phyloP scores from a whole-genome alignment of 2,329 filamentous ascomycete genomes.

The Aschersonia sp. region DNA sequence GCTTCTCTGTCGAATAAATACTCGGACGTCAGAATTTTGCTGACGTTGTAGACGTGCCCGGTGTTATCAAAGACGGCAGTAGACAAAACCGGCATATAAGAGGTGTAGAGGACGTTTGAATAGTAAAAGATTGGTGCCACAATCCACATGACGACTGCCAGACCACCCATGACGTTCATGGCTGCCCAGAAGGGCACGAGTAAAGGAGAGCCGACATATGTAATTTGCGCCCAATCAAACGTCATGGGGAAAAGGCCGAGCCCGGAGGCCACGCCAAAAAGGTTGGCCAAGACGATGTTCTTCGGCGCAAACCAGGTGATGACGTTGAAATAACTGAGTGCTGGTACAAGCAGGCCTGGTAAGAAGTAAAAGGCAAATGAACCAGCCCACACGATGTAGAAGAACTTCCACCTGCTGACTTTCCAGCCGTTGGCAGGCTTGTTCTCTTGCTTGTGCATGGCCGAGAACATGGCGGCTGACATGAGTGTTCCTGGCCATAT shows the following conservation, averaged over 20 bases:
- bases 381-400: constrained; percentile 55
- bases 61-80: constrained; percentile 76
- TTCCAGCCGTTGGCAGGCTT: constrained; percentile 70
- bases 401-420: constrained; percentile 74
- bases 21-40: constrained; percentile 61
- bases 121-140: constrained; percentile 71
- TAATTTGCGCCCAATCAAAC: constrained; percentile 86
- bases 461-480: constrained; percentile 81
- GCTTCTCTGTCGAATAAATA: constrained; percentile 66
- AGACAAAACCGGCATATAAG: constrained; percentile 78
- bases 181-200: constrained; percentile 79
- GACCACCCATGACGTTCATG: constrained; percentile 68
- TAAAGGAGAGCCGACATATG: constrained; percentile 73
- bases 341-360: constrained; percentile 69
- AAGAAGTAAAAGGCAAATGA: constrained; percentile 76
- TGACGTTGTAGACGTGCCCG: constrained; percentile 67
- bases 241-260: constrained; percentile 74
- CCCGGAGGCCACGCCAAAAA: constrained; percentile 77
- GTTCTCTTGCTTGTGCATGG: constrained; percentile 73
- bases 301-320: constrained; percentile 80
- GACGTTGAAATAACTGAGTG: constrained; percentile 78
- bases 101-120: constrained; percentile 62
- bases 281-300: constrained; percentile 72
- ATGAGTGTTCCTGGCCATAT: constrained; percentile 84
- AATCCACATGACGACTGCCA: constrained; percentile 77